These are phyloP conservation scores for Mucor lusitanicus DNA, from an alignment of 371 early-diverging fungal genomes.

Conservation along the genomic window DNA sequence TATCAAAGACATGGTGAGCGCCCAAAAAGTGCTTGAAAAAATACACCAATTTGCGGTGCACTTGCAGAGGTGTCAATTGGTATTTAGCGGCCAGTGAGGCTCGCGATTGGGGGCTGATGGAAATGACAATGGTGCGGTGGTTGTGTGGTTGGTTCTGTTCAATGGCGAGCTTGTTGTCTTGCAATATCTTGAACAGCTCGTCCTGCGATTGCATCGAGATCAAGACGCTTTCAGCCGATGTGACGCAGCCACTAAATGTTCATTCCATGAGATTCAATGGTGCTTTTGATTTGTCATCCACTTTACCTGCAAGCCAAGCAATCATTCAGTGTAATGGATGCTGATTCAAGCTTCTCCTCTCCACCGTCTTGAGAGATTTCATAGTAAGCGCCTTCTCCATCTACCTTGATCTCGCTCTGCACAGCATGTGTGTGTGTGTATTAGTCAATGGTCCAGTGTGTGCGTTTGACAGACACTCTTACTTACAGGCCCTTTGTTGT, in stretches of 20 bases:
- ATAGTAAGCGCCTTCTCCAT: constrained; percentile 68
- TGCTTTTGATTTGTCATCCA: neutral
- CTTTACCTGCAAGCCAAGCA: constrained; percentile 95
- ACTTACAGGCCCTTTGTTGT: constrained; percentile 47
- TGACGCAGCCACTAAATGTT: constrained; percentile 89
- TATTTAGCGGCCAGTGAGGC: constrained; percentile 92
- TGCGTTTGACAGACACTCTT: neutral
- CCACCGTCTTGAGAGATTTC: constrained; percentile 88
- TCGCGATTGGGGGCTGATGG: constrained; percentile 90
- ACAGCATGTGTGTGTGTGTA: neutral
- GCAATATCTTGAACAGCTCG: constrained; percentile 77
- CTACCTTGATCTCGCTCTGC: constrained; percentile 68
- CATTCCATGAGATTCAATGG: neutral
- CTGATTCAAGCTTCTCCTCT: constrained; percentile 78
- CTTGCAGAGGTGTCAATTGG: constrained; percentile 61
- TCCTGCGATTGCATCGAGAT: constrained; percentile 90
- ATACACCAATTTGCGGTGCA: constrained; percentile 58
- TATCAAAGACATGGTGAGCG: constrained; percentile 85
- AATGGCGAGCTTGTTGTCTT: constrained; percentile 58
- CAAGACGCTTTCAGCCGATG: constrained; percentile 94
- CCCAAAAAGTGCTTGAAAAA: constrained; percentile 76
- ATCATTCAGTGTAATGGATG: constrained; percentile 89
- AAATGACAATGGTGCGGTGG: constrained; percentile 68
- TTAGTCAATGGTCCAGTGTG: neutral
- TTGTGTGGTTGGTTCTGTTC: constrained; percentile 47